Evolutionary conservation across 1,284 basidiomycete genomes (phyloP).

Genomic region (Ustilago tritici): DNA sequence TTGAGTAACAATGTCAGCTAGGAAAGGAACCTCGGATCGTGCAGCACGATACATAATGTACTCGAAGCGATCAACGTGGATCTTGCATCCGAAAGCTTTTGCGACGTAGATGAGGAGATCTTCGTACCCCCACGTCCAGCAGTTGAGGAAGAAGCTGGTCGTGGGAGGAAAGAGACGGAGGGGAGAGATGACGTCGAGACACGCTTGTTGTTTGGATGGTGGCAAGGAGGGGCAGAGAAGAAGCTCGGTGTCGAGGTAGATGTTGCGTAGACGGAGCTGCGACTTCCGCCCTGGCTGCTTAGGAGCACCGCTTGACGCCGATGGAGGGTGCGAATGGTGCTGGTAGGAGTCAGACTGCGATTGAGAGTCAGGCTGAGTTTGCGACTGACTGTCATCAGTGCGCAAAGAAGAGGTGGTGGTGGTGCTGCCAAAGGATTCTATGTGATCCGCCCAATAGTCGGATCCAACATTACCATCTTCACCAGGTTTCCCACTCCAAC

Average conservation of each 20-base stretch:
- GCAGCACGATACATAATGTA: constrained; percentile 75
- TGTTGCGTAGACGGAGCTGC: constrained; percentile 75
- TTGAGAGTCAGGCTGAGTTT: constrained; percentile 16
- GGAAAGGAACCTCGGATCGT: constrained; percentile 75
- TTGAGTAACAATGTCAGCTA: constrained; percentile 77
- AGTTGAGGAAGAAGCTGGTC: constrained; percentile 86
- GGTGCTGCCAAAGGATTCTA: constrained; percentile 30
- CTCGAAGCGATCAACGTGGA: constrained; percentile 92
- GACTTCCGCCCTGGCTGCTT: background rate
- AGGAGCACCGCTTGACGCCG: background rate
- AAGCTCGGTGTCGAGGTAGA: constrained; percentile 87
- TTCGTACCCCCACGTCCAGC: constrained; percentile 86
- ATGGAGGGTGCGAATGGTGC: background rate
- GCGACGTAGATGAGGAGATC: constrained; percentile 49
- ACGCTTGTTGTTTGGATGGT: constrained; percentile 62
- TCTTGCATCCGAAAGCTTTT: constrained; percentile 72
- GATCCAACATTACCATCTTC: background rate
- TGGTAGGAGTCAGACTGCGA: background rate
- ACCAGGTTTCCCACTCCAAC: constrained; percentile 47
- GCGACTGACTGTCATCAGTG: constrained; percentile 10
- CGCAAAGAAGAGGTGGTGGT: constrained; percentile 10
- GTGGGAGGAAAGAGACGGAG: constrained; percentile 72
- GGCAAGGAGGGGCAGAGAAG: constrained; percentile 30
- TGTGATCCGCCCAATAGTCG: constrained; percentile 28
- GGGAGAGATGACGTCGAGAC: constrained; percentile 77